Evolutionary conservation across 2,329 filamentous ascomycete species (phyloP).

Genomic region (Botrytis fabae): DNA sequence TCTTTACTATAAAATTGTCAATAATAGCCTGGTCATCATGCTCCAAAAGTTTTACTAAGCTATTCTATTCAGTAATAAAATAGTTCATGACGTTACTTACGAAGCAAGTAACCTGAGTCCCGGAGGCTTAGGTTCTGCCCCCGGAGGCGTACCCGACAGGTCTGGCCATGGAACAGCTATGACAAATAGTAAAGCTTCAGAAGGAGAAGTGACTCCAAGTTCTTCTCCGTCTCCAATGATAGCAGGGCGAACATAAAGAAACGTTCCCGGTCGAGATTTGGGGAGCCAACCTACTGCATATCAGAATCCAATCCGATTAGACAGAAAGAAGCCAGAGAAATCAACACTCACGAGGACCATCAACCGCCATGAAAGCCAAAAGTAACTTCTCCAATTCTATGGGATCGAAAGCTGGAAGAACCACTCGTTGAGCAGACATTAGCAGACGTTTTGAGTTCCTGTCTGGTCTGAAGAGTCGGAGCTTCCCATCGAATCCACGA

Average conservation of each 20-base stretch:
- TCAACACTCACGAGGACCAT: conserved; percentile 52
- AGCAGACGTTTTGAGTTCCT: conserved; percentile 52
- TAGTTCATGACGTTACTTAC: neutral
- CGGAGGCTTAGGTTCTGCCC: conserved; percentile 40
- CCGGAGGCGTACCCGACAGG: conserved; percentile 42
- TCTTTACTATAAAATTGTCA: conserved; percentile 48
- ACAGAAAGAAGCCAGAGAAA: neutral
- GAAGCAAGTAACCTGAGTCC: conserved; percentile 77
- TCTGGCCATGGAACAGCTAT: conserved; percentile 62
- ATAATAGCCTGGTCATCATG: neutral
- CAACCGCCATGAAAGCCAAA: conserved; percentile 66
- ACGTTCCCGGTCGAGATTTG: conserved; percentile 63
- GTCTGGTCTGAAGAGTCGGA: conserved; percentile 34
- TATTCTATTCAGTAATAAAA: too few relatives aligned
- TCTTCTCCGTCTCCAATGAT: conserved; percentile 80
- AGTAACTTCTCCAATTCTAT: conserved; percentile 74
- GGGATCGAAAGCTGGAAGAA: conserved; percentile 71
- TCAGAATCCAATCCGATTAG: neutral
- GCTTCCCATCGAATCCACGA: conserved; percentile 55
- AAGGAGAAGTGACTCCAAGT: conserved; percentile 76
- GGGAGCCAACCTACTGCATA: conserved; percentile 68
- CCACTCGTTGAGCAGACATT: conserved; percentile 63
- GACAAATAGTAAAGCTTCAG: conserved; percentile 82
- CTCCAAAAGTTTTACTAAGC: too few relatives aligned
- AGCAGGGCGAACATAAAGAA: conserved; percentile 83